Percentiles rank a stretch among this genome's conserved stretches.
Conservation (phyloP, 2,329 filamentous ascomycete genomes). For the Drechslerella stenobrocha region DNA sequence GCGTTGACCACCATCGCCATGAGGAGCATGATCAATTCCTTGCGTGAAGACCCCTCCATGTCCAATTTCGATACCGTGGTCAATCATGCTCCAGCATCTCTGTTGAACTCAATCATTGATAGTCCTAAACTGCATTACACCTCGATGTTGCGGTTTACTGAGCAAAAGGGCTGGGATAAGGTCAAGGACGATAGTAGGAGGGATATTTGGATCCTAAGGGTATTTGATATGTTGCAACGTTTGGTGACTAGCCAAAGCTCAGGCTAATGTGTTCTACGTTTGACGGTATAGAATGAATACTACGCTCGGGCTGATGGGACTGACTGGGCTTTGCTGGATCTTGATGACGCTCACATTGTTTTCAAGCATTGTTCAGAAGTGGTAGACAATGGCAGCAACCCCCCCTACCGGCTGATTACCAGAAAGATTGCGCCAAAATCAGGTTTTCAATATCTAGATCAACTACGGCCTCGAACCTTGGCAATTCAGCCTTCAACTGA, state of each 20-base stretch:
- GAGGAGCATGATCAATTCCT: slow-evolving; percentile 46
- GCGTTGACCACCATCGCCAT: slow-evolving; percentile 40
- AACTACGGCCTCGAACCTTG: slow-evolving; percentile 49
- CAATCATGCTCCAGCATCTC: slow-evolving; percentile 32
- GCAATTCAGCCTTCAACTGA: slow-evolving; percentile 50
- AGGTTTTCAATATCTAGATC: slow-evolving; percentile 50
- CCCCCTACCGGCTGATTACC: slow-evolving; percentile 29
- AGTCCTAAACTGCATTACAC: slow-evolving; percentile 50
- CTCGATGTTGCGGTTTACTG: slow-evolving; percentile 46
- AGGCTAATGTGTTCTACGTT: background rate
- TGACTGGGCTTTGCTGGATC: slow-evolving; percentile 46
- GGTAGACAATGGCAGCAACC: slow-evolving; percentile 27
- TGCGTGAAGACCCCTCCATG: slow-evolving; percentile 30
- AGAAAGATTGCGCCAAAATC: slow-evolving; percentile 45
- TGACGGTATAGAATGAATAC: slow-evolving; percentile 41
- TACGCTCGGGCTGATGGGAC: slow-evolving; percentile 48
- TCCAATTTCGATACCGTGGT: slow-evolving; percentile 44
- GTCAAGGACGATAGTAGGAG: slow-evolving; percentile 47
- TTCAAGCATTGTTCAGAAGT: slow-evolving; percentile 35
- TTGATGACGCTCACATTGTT: slow-evolving; percentile 45
- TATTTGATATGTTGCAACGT: too few relatives aligned
- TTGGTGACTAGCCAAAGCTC: too few relatives aligned
- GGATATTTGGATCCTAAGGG: slow-evolving; percentile 50
- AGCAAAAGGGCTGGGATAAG: slow-evolving; percentile 46
- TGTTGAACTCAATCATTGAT: slow-evolving; percentile 40